Percentiles rank a stretch among this genome's conserved stretches.
phyloP scores from a whole-genome alignment of 371 early-diverging fungal species.

The Mortierella sp. region DNA sequence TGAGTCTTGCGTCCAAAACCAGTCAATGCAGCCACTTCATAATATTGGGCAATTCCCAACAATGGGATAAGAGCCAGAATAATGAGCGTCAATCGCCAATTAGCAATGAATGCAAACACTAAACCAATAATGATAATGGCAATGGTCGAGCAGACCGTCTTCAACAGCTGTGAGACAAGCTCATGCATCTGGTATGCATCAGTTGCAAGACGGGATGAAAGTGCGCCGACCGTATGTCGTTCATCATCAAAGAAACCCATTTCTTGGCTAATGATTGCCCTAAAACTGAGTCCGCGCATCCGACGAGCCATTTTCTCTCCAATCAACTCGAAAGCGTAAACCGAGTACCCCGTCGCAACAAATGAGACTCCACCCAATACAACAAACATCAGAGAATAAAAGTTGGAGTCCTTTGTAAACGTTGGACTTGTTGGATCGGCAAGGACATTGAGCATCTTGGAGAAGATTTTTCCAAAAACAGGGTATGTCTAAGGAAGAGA shows the following conservation, averaged over 20 bases:
- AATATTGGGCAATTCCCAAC: conserved; percentile 29
- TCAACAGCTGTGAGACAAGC: conserved; percentile 57
- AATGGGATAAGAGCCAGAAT: conserved; percentile 24
- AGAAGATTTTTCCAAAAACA: conserved; percentile 64
- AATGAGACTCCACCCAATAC: conserved; percentile 62
- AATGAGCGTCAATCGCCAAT: conserved; percentile 66
- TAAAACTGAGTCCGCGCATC: conserved; percentile 65
- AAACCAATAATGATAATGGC: conserved; percentile 58
- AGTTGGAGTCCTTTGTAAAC: conserved; percentile 64
- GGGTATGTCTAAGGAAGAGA: conserved; percentile 39
- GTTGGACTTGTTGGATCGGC: conserved; percentile 31
- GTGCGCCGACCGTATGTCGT: conserved; percentile 80
- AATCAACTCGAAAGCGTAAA: conserved; percentile 19
- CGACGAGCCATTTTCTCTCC: conserved; percentile 65
- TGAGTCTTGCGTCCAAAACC: conserved; percentile 69
- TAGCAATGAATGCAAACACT: conserved; percentile 55
- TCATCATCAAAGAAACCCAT: conserved; percentile 89
- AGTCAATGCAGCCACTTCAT: conserved; percentile 35
- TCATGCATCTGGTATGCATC: conserved; percentile 66
- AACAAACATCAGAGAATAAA: conserved; percentile 84
- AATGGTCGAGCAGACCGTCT: conserved; percentile 65
- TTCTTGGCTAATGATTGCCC: conserved; percentile 77
- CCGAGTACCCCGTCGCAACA: conserved; percentile 42
- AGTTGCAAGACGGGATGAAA: conserved; percentile 85
- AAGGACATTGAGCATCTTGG: conserved; percentile 61